phyloP scores from a whole-genome alignment of 78 protist genomes.

The Creolimax fragrantissima region DNA sequence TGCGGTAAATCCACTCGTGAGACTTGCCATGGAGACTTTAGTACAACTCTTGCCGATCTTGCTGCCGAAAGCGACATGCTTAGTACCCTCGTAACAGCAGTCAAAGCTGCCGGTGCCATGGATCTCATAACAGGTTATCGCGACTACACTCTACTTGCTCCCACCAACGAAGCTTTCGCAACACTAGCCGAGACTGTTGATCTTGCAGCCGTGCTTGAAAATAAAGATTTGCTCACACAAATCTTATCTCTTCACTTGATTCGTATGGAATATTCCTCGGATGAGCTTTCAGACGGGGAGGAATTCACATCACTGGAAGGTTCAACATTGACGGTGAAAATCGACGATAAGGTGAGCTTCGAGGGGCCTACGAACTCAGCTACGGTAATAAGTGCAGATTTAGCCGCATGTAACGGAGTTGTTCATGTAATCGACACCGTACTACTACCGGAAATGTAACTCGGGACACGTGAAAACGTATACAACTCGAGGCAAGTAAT shows the following conservation, averaged over 20 bases:
- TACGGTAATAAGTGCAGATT: neutral
- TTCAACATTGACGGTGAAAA: neutral
- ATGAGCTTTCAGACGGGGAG: neutral
- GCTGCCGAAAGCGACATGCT: neutral
- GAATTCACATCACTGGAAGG: neutral
- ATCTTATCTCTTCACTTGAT: neutral
- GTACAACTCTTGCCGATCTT: neutral
- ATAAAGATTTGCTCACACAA: neutral
- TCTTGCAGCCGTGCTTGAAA: neutral
- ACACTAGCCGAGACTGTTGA: neutral
- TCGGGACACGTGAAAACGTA: no score
- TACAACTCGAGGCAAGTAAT: no score
- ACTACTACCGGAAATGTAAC: neutral
- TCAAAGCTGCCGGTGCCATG: neutral
- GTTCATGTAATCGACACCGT: slow-evolving; percentile 4
- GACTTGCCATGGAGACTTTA: neutral
- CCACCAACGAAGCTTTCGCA: neutral
- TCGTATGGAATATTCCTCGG: neutral
- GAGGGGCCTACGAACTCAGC: neutral
- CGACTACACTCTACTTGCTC: slow-evolving; percentile 6
- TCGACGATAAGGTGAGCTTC: neutral
- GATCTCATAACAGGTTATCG: neutral
- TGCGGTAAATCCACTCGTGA: neutral
- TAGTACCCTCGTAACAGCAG: neutral
- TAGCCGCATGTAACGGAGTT: slow-evolving; percentile 3